phyloP scores from a whole-genome alignment of 768 basidiomycete genomes.

The Polyporus arcularius region DNA sequence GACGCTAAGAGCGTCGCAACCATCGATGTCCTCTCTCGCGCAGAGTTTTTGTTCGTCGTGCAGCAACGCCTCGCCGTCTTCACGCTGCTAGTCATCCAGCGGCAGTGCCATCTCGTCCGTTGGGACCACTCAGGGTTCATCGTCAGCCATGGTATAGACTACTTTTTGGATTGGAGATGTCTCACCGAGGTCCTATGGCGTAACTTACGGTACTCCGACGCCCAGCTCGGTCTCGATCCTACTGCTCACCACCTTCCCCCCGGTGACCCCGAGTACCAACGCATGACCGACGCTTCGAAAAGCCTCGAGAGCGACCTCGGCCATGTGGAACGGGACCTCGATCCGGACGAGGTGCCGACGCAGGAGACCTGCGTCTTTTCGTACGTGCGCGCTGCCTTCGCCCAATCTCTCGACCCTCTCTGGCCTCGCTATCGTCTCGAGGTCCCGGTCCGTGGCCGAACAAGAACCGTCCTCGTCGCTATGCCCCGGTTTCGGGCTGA shows the following conservation, averaged over 20 bases:
- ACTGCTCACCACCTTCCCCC: slow-evolving; percentile 2
- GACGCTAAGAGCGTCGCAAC: no score
- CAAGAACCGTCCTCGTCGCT: slow-evolving; percentile 5
- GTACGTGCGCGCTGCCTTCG: slow-evolving; percentile 7
- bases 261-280: neutral
- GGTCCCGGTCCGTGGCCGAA: neutral
- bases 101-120: neutral
- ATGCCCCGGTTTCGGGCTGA: slow-evolving; percentile 1
- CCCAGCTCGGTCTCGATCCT: slow-evolving; percentile 4
- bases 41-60: neutral
- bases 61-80: slow-evolving; percentile 10
- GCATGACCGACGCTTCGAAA: neutral
- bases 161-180: neutral
- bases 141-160: slow-evolving; percentile 2
- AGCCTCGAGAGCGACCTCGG: neutral
- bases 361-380: neutral
- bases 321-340: neutral
- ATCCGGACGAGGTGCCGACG: neutral
- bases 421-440: slow-evolving; percentile 8
- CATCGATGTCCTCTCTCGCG: neutral
- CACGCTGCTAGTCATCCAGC: slow-evolving; percentile 7
- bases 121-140: slow-evolving; percentile 13
- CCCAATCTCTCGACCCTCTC: neutral
- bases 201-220: neutral
- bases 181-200: slow-evolving; percentile 9